A percentile compares a stretch with the other conserved stretches of the same genome.
These are phyloP conservation scores for Neurospora cerealis DNA, from an alignment of 495 filamentous ascomycete species.

Conservation along the genomic window DNA sequence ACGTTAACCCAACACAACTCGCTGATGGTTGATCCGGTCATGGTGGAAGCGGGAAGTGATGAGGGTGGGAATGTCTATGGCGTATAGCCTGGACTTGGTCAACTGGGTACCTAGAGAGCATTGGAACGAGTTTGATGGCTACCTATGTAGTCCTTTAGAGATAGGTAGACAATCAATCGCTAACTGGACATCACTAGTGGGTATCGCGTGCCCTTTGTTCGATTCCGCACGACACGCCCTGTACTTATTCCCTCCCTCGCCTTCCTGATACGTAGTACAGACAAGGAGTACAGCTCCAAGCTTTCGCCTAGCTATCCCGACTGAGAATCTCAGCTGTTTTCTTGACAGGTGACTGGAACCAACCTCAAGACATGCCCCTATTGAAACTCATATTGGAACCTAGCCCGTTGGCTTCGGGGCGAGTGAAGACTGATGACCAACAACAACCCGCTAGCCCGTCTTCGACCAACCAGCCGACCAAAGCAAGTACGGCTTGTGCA, in stretches of 20 bases:
- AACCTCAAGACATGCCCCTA: not conserved
- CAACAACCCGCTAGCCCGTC: not conserved
- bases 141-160: too few relatives aligned
- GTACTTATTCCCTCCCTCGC: not conserved
- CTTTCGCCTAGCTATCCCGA: not conserved
- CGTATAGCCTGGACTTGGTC: too few relatives aligned
- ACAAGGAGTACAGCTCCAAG: not conserved
- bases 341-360: not conserved
- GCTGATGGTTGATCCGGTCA: too few relatives aligned
- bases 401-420: not conserved
- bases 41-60: too few relatives aligned
- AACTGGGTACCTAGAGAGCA: too few relatives aligned
- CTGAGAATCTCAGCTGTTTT: not conserved
- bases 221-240: not conserved
- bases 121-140: too few relatives aligned
- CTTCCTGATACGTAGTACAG: not conserved
- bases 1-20: too few relatives aligned
- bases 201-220: not conserved
- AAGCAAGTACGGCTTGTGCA: not conserved
- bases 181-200: too few relatives aligned
- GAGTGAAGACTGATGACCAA: not conserved
- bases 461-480: not conserved
- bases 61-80: too few relatives aligned
- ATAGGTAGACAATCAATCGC: too few relatives aligned
- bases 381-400: not conserved